Base-by-base conservation (phyloP, 352 stramenopile species). In the Phytophthora chlamydospora region DNA sequence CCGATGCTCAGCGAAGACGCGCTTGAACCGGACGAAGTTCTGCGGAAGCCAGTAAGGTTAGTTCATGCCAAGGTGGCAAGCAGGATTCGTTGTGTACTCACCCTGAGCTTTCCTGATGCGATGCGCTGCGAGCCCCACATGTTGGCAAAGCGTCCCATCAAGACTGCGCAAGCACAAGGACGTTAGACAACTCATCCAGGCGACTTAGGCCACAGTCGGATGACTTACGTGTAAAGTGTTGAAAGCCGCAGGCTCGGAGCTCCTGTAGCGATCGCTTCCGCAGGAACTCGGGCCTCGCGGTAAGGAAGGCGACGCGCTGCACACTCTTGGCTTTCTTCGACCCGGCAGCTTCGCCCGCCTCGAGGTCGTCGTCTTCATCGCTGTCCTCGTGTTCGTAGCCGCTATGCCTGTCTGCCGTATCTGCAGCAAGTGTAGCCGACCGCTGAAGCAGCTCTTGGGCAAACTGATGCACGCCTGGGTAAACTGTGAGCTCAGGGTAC, bases 391-490 rank as follows among this genome's bases (percentile, higher is more conserved):
- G 69, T 17, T 65, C 40, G 21, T 77, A 64, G 12, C 48, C 65
- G 12, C 66, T 67, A 39, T 67, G 57, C 13, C 51, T 19, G 38
- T 70, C 62, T 29, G 50, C 41, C 43, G 36, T 49, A 31, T 71
- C 51, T 16, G 57, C 49, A 21, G 65, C 58, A 6, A 71, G 36
- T 3, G 62, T 52, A 21, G 62, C 61, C 17, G 66, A 77, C 32
- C 76, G 59, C 2, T 75, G 74, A 58, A 90, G 69, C 11, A 93
- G 61, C 57, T 93, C 85, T 21, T 91, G 73, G 11, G 88, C 80
- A 31, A 93, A 93, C 75, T 93, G 85, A 66, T 91, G 82, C 12
- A 91, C 83, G 48, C 85, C 85, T 7, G 85, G 85, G 40, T 94
- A 94, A 4, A 94, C 83, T 10, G 85, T 92, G 31, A 94, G 68